phyloP scores from a whole-genome alignment of 2,329 filamentous ascomycete species.

The Fusarium sp. region DNA sequence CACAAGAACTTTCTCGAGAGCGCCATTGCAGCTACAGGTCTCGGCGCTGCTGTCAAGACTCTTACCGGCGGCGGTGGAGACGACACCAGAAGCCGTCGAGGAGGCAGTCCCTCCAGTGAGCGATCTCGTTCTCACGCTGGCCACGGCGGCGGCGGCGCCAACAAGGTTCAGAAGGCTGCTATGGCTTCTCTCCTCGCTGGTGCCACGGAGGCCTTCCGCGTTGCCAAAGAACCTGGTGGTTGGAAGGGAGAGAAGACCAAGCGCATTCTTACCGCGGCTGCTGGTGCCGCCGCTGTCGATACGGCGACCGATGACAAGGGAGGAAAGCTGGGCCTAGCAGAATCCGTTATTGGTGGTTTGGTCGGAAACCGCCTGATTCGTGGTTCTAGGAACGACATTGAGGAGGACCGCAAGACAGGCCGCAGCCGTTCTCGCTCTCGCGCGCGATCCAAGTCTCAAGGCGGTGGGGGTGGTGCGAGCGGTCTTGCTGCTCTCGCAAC shows the following conservation, averaged over 20 bases:
- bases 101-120: slow-evolving; percentile 61
- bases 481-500: slow-evolving; percentile 76
- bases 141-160: slow-evolving; percentile 60
- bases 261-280: slow-evolving; percentile 89
- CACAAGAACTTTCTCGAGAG: slow-evolving; percentile 76
- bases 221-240: slow-evolving; percentile 87
- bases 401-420: slow-evolving; percentile 70
- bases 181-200: slow-evolving; percentile 92
- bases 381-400: slow-evolving; percentile 78
- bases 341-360: slow-evolving; percentile 90
- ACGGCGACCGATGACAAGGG: slow-evolving; percentile 79
- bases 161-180: slow-evolving; percentile 86
- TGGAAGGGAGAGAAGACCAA: slow-evolving; percentile 95
- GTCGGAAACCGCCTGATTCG: slow-evolving; percentile 89
- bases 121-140: slow-evolving; percentile 68
- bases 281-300: slow-evolving; percentile 89
- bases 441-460: slow-evolving; percentile 68
- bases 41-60: slow-evolving; percentile 73
- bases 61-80: slow-evolving; percentile 66
- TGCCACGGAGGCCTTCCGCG: slow-evolving; percentile 91
- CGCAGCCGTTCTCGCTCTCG: slow-evolving; percentile 80
- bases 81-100: slow-evolving; percentile 66
- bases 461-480: slow-evolving; percentile 57
- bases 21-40: slow-evolving; percentile 72
- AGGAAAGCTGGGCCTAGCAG: slow-evolving; percentile 86